Conservation (phyloP, 345 rosid genomes). For the Anastatica hierochuntica region DNA sequence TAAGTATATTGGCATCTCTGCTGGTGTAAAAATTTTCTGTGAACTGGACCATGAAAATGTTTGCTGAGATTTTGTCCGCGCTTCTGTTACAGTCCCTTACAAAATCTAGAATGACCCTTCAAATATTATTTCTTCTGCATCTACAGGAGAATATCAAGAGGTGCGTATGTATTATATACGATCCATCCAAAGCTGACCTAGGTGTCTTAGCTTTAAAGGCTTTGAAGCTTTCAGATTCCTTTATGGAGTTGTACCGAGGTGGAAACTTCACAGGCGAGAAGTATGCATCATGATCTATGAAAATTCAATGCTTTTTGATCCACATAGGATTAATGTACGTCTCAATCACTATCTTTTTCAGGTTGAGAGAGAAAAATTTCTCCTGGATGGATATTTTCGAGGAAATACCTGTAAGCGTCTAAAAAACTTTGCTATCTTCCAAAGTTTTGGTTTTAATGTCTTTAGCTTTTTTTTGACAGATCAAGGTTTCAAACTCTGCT, state of each 20-base stretch:
- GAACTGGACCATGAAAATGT: neutral
- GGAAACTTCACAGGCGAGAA: slow-evolving; percentile 91
- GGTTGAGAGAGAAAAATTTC: slow-evolving; percentile 97
- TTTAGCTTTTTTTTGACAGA: slow-evolving; percentile 33
- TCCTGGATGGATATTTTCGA: slow-evolving; percentile 99
- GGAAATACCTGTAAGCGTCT: slow-evolving; percentile 87
- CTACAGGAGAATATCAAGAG: slow-evolving; percentile 85
- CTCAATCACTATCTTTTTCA: slow-evolving; percentile 17
- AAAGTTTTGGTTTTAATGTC: neutral
- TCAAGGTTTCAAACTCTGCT: slow-evolving; percentile 96
- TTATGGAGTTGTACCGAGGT: slow-evolving; percentile 79
- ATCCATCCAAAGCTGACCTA: slow-evolving; percentile 85
- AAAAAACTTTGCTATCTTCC: neutral
- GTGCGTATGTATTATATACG: slow-evolving; percentile 95
- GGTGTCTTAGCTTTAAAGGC: slow-evolving; percentile 96
- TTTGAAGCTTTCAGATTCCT: slow-evolving; percentile 91
- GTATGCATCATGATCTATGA: slow-evolving; percentile 33
- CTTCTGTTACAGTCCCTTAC: too few species aligned
- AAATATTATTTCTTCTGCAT: neutral
- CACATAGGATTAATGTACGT: neutral
- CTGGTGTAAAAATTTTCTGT: too few species aligned
- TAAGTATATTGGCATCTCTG: too few species aligned
- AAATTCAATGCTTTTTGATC: neutral
- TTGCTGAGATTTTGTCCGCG: neutral
- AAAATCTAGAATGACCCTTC: too few species aligned